Evolutionary conservation across 2,329 filamentous ascomycete genomes (phyloP).

Genomic region (Aureobasidium sp.): DNA sequence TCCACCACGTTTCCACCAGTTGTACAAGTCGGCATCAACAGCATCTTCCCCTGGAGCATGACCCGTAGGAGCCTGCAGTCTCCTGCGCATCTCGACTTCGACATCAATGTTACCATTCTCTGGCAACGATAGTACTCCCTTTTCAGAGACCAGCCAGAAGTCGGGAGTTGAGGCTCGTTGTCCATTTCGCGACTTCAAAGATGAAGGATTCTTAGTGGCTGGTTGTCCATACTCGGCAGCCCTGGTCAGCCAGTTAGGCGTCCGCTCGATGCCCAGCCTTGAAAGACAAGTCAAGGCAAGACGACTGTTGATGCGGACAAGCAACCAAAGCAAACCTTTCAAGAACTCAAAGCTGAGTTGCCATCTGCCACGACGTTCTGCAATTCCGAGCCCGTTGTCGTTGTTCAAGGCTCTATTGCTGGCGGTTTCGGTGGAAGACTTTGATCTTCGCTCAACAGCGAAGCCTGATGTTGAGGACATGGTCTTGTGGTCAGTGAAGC

Average conservation of each 20-base stretch:
- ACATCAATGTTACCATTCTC: constrained; percentile 65
- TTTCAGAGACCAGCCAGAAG: constrained; percentile 47
- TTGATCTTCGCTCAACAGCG: constrained; percentile 57
- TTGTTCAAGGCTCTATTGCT: constrained; percentile 26
- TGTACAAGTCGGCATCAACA: constrained; percentile 69
- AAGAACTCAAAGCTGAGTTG: constrained; percentile 69
- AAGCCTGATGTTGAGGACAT: constrained; percentile 46
- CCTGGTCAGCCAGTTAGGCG: constrained; percentile 58
- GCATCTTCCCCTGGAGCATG: constrained; percentile 53
- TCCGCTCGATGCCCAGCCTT: constrained; percentile 53
- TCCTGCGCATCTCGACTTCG: constrained; percentile 67
- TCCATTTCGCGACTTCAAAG: constrained; percentile 15
- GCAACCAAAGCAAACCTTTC: constrained; percentile 62
- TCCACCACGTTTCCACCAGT: constrained; percentile 76
- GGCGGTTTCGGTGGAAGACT: constrained; percentile 21
- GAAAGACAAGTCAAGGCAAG: constrained; percentile 49
- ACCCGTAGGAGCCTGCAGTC: constrained; percentile 37
- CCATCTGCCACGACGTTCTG: constrained; percentile 73
- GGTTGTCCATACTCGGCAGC: constrained; percentile 37
- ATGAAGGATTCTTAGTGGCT: constrained; percentile 21
- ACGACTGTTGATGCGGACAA: constrained; percentile 53
- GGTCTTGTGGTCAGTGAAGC: constrained; percentile 29
- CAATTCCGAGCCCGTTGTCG: constrained; percentile 66
- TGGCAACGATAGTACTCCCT: constrained; percentile 50
- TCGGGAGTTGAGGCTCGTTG: constrained; percentile 31